phyloP scores from a whole-genome alignment of 257 asterid species.

The Fraxinus quadrangulata region DNA sequence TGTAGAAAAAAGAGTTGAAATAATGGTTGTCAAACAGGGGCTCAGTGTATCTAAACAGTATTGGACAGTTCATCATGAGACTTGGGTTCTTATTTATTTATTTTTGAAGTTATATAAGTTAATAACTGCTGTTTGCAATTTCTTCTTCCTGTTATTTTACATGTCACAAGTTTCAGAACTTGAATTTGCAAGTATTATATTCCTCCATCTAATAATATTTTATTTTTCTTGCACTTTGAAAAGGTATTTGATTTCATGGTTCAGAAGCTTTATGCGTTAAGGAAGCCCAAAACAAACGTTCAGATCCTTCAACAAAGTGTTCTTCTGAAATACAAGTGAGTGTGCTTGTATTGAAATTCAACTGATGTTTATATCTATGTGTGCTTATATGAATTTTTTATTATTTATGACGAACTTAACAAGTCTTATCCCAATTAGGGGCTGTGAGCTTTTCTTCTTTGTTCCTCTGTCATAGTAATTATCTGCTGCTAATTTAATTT shows the following conservation, averaged over 20 bases:
- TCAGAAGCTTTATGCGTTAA: constrained; percentile 89
- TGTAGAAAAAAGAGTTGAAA: too few species aligned
- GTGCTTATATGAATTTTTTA: neutral
- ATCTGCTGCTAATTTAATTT: constrained; percentile 9
- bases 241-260: constrained; percentile 89
- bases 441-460: neutral
- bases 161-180: constrained; percentile 1
- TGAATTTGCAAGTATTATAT: constrained; percentile 19
- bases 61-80: neutral
- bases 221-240: constrained; percentile 30
- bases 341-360: constrained; percentile 23
- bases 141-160: constrained; percentile 22
- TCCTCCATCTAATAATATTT: constrained; percentile 27
- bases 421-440: neutral
- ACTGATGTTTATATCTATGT: neutral
- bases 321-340: constrained; percentile 96
- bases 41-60: neutral
- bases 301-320: constrained; percentile 99
- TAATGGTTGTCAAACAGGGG: too few species aligned
- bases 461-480: constrained; percentile 4
- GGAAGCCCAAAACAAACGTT: constrained; percentile 98
- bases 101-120: constrained; percentile 19
- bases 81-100: neutral
- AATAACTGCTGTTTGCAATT: constrained; percentile 19
- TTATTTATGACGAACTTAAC: constrained; percentile 1